Base-by-base conservation (phyloP, 495 filamentous ascomycete genomes). In the Cercophora newfieldiana region DNA sequence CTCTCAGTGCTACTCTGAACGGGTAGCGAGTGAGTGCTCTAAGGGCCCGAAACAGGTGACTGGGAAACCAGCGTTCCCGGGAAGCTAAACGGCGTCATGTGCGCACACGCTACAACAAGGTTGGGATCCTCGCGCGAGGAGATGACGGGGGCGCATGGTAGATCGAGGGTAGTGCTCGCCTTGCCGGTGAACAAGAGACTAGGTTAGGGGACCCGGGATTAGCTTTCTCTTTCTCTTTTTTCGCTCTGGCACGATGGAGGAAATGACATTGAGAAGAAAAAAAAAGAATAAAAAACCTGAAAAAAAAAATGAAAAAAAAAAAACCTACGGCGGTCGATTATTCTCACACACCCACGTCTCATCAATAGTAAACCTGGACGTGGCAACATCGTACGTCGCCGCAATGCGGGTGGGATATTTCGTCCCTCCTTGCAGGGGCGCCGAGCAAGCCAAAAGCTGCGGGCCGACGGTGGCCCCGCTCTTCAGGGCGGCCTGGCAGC, bases 311-410 rank as follows among this genome's bases (percentile, higher is more conserved):
- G 18, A 19, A 24, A 51, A 24, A 51, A 24, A n/a, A 51, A 51
- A 51, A 51, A 51, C 48, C 48, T 51, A 51, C 48, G 48, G 48
- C 48, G 48, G 48, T 24, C 48, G 48, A 51, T 51, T 51, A 51
- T 51, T 51, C 21, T n/a, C 21, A 24, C 48, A 51, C 16, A 51
- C 48, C 48, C 48, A 51, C 48, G 48, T 24, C 21, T 51, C 48
- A 51, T 51, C 48, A 51, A 51, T 24, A 24, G 48, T 51, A 51
- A 51, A 51, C 48, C 21, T 51, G 21, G 16, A 51, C 16, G 48
- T 51, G 48, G 48, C 48, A n/a, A 51, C 16, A 51, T 51, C 48
- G 48, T 19, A 51, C 18, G 48, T 51, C 18, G 48, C 48, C 48
- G 48, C 16, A 24, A 51, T 24, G 48, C 18, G 48, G 48, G 48